Evolutionary conservation across 2,329 filamentous ascomycete species (phyloP).

Genomic region (Fusarium annulatum): DNA sequence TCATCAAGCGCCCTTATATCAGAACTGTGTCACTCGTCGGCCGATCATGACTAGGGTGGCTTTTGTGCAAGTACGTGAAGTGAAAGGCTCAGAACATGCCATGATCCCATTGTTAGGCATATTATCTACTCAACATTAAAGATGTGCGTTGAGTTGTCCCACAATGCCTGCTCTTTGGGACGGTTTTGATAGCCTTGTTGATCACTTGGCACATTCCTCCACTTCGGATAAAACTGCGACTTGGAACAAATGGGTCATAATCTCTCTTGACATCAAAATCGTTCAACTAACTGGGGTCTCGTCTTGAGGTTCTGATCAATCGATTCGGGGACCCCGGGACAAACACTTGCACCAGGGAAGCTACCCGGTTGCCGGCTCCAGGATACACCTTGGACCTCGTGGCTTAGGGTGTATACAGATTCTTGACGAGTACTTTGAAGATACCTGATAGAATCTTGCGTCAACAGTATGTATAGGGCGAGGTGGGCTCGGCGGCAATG

Average conservation of each 20-base stretch:
- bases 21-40: neutral
- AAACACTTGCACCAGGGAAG: conserved; percentile 26
- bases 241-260: conserved; percentile 11
- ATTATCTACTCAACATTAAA: neutral
- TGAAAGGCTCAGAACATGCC: neutral
- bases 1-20: neutral
- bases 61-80: neutral
- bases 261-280: neutral
- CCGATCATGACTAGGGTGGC: neutral
- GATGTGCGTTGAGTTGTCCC: neutral
- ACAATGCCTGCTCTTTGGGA: neutral
- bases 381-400: conserved; percentile 12
- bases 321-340: conserved; percentile 3
- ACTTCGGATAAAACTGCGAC: neutral
- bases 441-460: neutral
- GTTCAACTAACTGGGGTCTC: neutral
- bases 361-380: conserved; percentile 8
- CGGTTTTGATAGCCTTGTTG: neutral
- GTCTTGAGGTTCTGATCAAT: conserved; percentile 6
- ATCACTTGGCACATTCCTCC: conserved; percentile 28
- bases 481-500: neutral
- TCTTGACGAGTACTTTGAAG: neutral
- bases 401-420: neutral
- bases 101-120: neutral
- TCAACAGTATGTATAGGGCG: neutral